Evolutionary conservation across 257 asterid species (phyloP), one percentile per base, ranked within the genome.

Genomic region (Hygrophila difformis): DNA sequence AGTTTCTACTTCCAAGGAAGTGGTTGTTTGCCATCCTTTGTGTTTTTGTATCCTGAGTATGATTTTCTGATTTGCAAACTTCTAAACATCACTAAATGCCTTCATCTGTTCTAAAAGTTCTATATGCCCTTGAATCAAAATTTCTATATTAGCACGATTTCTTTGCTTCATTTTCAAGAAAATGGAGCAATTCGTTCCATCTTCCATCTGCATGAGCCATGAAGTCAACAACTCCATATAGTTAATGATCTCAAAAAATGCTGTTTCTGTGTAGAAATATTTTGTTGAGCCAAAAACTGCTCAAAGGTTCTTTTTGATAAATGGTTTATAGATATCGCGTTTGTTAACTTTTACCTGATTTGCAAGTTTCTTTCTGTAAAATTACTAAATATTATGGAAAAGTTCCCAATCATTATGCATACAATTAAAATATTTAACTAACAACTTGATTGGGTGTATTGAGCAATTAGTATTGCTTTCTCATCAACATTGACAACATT

Each of bases 181-280:
- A 56, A 31, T 31, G 12, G 35, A 23, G 48, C 45, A 48, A 39
- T 44, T 51, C 44, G 42, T 40, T 55, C 45, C 41, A 50, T 20
- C 26, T 19, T 20, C 34, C 33, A 18, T 45, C 39, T 15, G 44
- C 24, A 39, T 36, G 40, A 38, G 48, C n/a, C n/a, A n/a, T n/a
- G n/a, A 47, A 12, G 6, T 44, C 47, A 39, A 41, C 35, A 47
- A 15, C 35, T 16, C 12, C 17, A 26, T 34, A 31, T 41, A 28
- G 10, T 15, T 40, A 31, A 4, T 38, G 43, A 36, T 48, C 35
- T 8, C 12, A 39, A 4, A 5, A 33, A 5, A 23, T 41, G 13
- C 18, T 42, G 29, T 46, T 45, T 45, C 15, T 40, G 22, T 36
- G 34, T 6, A 29, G 10, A 29, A 39, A 61, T 6, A 26, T 14